Percentiles rank a stretch among this genome's conserved stretches.
phyloP scores from a whole-genome alignment of 495 filamentous ascomycete genomes.

The Amphirosellinia nigrospora region DNA sequence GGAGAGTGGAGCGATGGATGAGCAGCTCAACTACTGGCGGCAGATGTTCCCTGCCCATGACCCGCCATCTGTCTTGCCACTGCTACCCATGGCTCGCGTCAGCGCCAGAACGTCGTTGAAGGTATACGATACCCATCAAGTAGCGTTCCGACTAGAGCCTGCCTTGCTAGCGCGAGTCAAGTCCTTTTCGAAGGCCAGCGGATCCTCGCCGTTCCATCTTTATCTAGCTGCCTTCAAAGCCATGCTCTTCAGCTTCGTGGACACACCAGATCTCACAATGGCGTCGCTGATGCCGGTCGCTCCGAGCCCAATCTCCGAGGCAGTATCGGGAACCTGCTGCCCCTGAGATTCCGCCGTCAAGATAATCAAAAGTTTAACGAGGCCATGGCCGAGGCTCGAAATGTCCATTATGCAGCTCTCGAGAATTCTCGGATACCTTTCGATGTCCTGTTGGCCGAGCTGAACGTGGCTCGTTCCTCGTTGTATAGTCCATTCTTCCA shows the following conservation, averaged over 20 bases:
- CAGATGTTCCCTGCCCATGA: conserved; percentile 31
- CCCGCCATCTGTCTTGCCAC: background rate
- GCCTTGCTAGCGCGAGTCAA: background rate
- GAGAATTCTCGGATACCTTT: conserved; percentile 41
- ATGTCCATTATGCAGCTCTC: conserved; percentile 27
- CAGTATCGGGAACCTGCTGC: conserved; percentile 57
- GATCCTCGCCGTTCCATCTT: conserved; percentile 39
- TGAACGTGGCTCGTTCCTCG: conserved; percentile 15
- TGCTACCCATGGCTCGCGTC: conserved; percentile 10
- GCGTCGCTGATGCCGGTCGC: conserved; percentile 45
- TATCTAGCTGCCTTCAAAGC: conserved; percentile 35
- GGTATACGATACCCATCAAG: conserved; percentile 11
- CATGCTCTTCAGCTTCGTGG: conserved; percentile 28
- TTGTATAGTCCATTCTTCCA: conserved; percentile 34
- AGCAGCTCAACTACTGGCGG: conserved; percentile 44
- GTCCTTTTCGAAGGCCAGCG: conserved; percentile 19
- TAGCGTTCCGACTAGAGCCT: background rate
- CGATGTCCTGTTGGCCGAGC: conserved; percentile 40
- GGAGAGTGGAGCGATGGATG: conserved; percentile 19
- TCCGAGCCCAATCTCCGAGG: conserved; percentile 29
- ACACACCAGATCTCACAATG: conserved; percentile 39
- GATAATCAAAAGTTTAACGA: conserved; percentile 22
- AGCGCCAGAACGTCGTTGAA: conserved; percentile 3
- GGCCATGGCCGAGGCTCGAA: conserved; percentile 18
- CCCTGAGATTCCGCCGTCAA: conserved; percentile 43